phyloP scores from a whole-genome alignment of 345 rosid species.

The Arabidopsis thaliana region TAIR10.1 NC_003076.8:24148501-24149000 shows the following conservation, averaged over 20 bases:
- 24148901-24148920: conserved; percentile 30
- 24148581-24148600: conserved; percentile 54
- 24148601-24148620: conserved; percentile 44
- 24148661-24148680: conserved; percentile 40
- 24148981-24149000: conserved; percentile 19
- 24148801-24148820: conserved; percentile 4
- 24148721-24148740: conserved; percentile 18
- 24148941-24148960: conserved; percentile 36
- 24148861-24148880: conserved; percentile 38
- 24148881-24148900: conserved; percentile 31
- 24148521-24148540: conserved; percentile 53
- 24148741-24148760: conserved; percentile 26
- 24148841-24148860: conserved; percentile 37
- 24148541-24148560: conserved; percentile 58
- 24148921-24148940: conserved; percentile 25
- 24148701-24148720: conserved; percentile 24
- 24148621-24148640: conserved; percentile 33
- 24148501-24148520: conserved; percentile 46
- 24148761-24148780: conserved; percentile 37
- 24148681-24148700: conserved; percentile 34
- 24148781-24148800: conserved; percentile 3
- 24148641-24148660: conserved; percentile 36
- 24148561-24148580: conserved; percentile 55
- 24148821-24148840: conserved; percentile 35
- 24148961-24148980: conserved; percentile 27